phyloP scores from a whole-genome alignment of 495 filamentous ascomycete species.

The Xylaria acuta region DNA sequence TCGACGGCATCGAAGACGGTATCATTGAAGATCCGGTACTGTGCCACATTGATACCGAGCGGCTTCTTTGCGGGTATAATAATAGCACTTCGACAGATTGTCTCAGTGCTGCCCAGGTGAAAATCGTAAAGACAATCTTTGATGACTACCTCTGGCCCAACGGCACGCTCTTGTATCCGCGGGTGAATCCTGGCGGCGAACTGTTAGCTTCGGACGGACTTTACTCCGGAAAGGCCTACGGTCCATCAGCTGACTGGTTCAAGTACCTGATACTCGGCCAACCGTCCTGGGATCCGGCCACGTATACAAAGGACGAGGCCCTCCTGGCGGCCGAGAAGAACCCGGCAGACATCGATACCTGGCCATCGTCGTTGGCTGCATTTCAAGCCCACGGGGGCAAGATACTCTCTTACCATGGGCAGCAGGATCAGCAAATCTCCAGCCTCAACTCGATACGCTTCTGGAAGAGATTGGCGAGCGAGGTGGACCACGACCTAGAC shows the following conservation, averaged over 20 bases:
- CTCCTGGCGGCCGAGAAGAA: conserved; percentile 38
- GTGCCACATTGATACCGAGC: conserved; percentile 57
- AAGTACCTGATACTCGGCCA: conserved; percentile 62
- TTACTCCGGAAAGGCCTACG: conserved; percentile 32
- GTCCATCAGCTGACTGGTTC: conserved; percentile 46
- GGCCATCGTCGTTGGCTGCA: conserved; percentile 44
- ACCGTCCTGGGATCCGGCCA: conserved; percentile 53
- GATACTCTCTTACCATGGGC: conserved; percentile 54
- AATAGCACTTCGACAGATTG: conserved; percentile 46
- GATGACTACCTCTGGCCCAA: conserved; percentile 55
- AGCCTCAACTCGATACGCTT: conserved; percentile 44
- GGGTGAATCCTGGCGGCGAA: conserved; percentile 46
- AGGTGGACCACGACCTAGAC: conserved; percentile 47
- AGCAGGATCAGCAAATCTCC: conserved; percentile 50
- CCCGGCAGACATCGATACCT: conserved; percentile 47
- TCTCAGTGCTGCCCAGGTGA: conserved; percentile 54
- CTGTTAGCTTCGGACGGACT: conserved; percentile 23
- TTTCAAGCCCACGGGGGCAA: conserved; percentile 53
- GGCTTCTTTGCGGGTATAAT: conserved; percentile 49
- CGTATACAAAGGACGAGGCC: conserved; percentile 36
- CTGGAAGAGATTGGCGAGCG: conserved; percentile 47
- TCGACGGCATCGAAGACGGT: conserved; percentile 62
- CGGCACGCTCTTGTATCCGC: conserved; percentile 60
- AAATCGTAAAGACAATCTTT: conserved; percentile 57
- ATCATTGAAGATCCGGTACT: conserved; percentile 63